phyloP scores from a whole-genome alignment of 441 rosid species.

The Euphorbia celastroides region DNA sequence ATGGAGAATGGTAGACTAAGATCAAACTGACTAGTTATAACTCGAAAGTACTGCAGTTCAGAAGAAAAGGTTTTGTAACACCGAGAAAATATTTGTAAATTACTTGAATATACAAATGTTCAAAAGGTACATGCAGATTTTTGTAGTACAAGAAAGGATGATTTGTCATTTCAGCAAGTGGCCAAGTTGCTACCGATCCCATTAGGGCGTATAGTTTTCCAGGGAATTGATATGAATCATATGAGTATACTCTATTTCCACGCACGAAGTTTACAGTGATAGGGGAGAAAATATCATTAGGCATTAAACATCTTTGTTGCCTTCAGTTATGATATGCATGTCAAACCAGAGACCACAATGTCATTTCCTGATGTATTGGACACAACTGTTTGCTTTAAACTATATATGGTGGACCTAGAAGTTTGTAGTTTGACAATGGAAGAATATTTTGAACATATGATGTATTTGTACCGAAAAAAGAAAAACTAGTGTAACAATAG shows the following conservation, averaged over 20 bases:
- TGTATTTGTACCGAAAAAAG: neutral
- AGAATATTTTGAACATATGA: slow-evolving; percentile 6
- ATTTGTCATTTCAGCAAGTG: neutral
- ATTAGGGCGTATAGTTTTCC: slow-evolving; percentile 8
- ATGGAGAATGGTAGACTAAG: neutral
- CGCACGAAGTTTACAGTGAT: neutral
- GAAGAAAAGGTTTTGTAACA: neutral
- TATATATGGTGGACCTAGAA: slow-evolving; percentile 32
- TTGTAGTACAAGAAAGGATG: slow-evolving; percentile 15
- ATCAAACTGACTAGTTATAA: slow-evolving; percentile 2
- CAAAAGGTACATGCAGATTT: slow-evolving; percentile 2
- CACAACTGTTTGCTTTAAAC: slow-evolving; percentile 27
- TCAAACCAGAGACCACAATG: slow-evolving; percentile 15
- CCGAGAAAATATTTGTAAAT: neutral
- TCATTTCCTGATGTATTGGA: slow-evolving; percentile 29
- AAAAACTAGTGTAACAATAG: neutral
- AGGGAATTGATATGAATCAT: slow-evolving; percentile 14
- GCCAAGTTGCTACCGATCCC: slow-evolving; percentile 8
- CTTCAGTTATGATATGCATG: no score
- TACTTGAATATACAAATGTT: neutral
- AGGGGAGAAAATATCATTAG: slow-evolving; percentile 5
- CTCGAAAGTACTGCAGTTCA: neutral
- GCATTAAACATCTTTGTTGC: slow-evolving; percentile 9
- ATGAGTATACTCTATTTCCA: slow-evolving; percentile 12
- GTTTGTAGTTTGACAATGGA: slow-evolving; percentile 1